Conservation (phyloP, 805 yeast genomes). For the Ogataea siamensis region DNA sequence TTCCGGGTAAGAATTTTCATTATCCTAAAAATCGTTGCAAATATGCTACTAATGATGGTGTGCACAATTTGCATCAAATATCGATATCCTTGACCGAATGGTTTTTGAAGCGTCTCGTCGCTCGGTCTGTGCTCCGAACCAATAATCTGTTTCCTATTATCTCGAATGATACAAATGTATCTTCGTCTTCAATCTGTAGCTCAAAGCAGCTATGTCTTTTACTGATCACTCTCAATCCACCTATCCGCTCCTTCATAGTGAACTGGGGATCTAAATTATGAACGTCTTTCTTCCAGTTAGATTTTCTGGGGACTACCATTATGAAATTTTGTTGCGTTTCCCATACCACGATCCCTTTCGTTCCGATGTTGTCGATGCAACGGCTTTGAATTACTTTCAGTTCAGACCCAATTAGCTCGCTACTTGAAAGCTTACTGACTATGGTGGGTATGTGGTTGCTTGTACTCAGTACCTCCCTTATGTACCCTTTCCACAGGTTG, state of each 20-base stretch:
- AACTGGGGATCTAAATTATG: conserved; percentile 16
- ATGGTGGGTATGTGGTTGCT: conserved; percentile 31
- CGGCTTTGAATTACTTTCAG: conserved; percentile 56
- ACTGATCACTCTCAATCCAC: conserved; percentile 65
- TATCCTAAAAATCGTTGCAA: too few relatives aligned
- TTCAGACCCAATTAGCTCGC: conserved; percentile 80
- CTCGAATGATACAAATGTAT: conserved; percentile 51
- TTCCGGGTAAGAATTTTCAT: background rate
- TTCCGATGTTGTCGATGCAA: conserved; percentile 57
- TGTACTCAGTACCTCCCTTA: conserved; percentile 48
- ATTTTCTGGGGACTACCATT: conserved; percentile 48
- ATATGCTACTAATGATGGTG: too few relatives aligned
- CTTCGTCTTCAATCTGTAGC: conserved; percentile 43
- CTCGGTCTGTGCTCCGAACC: conserved; percentile 73
- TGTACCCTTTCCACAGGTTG: conserved; percentile 72
- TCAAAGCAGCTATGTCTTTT: conserved; percentile 67
- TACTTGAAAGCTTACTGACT: conserved; percentile 61
- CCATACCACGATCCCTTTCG: conserved; percentile 76
- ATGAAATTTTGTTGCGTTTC: conserved; percentile 76
- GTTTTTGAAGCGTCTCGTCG: conserved; percentile 80
- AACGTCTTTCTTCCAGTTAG: conserved; percentile 36
- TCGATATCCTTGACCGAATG: conserved; percentile 52
- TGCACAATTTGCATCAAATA: background rate
- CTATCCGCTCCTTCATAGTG: conserved; percentile 38
- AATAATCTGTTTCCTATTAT: conserved; percentile 78